Conservation (phyloP, 2,329 filamentous ascomycete species). For the Pseudocercospora pini-densiflorae region DNA sequence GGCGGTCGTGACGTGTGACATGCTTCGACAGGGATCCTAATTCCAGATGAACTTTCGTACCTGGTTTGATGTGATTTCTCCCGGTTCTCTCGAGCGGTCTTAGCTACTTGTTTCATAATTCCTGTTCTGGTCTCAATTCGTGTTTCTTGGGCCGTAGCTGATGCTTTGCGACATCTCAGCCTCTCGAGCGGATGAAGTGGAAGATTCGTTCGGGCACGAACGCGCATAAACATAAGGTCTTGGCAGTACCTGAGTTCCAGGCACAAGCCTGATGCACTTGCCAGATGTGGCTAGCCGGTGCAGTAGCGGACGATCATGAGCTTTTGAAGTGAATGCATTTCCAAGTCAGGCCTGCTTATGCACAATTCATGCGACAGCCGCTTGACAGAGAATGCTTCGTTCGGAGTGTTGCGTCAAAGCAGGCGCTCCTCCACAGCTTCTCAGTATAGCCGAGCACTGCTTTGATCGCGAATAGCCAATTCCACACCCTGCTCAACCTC, state of each 20-base stretch:
- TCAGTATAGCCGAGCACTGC: background rate
- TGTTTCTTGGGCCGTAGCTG: background rate
- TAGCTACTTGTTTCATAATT: background rate
- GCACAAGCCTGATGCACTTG: background rate
- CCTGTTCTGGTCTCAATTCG: background rate
- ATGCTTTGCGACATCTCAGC: background rate
- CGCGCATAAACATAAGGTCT: no score
- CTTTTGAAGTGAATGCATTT: slow-evolving; percentile 1
- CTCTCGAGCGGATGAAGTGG: background rate
- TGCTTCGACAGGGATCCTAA: background rate
- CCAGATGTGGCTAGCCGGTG: background rate
- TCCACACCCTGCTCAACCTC: background rate
- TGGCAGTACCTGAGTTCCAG: background rate
- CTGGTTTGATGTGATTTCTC: background rate
- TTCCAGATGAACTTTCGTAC: background rate
- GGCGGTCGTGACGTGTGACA: background rate
- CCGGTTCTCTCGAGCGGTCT: background rate
- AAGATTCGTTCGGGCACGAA: background rate
- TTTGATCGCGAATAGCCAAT: background rate
- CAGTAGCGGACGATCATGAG: background rate
- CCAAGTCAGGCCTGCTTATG: background rate
- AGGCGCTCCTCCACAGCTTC: background rate
- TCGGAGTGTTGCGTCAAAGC: background rate
- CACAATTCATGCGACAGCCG: background rate
- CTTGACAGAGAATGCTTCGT: background rate